Conservation (phyloP, 495 filamentous ascomycete genomes). For the Tuber melanosporum region DNA sequence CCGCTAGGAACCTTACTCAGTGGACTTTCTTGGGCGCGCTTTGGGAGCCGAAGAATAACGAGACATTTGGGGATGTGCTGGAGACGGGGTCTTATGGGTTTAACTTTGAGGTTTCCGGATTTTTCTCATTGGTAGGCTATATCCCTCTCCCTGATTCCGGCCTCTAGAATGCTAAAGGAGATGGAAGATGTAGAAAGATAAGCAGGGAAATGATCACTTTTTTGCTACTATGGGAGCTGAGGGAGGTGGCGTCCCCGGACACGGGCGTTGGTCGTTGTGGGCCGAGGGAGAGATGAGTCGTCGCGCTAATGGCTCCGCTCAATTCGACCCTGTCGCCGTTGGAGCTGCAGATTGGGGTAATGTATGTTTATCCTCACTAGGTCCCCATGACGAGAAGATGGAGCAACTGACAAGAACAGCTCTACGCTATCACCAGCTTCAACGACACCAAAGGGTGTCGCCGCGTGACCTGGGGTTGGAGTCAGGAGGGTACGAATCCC, state of each 20-base stretch:
- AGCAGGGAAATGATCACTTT: constrained; percentile 43
- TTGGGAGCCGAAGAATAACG: constrained; percentile 44
- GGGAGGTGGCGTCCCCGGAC: constrained; percentile 45
- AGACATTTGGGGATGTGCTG: constrained; percentile 44
- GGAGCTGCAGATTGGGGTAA: constrained; percentile 46
- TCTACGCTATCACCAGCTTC: constrained; percentile 47
- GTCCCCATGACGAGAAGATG: neutral
- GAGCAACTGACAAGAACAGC: neutral
- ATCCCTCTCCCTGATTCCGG: constrained; percentile 33
- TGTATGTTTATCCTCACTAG: neutral
- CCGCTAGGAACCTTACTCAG: constrained; percentile 46
- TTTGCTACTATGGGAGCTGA: constrained; percentile 51
- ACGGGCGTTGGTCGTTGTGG: constrained; percentile 46
- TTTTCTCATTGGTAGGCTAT: constrained; percentile 44
- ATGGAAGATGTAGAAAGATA: constrained; percentile 5
- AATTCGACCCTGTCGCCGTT: constrained; percentile 43
- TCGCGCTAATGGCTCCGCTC: constrained; percentile 42
- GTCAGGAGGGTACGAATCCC: constrained; percentile 35
- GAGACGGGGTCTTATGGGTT: constrained; percentile 35
- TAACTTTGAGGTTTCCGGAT: constrained; percentile 56
- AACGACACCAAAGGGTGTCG: constrained; percentile 46
- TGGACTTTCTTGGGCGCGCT: constrained; percentile 53
- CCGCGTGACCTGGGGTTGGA: constrained; percentile 47
- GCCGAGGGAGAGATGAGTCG: constrained; percentile 44
- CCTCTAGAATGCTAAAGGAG: neutral